phyloP scores from a whole-genome alignment of 805 yeast genomes.

The Candida anglica region DNA sequence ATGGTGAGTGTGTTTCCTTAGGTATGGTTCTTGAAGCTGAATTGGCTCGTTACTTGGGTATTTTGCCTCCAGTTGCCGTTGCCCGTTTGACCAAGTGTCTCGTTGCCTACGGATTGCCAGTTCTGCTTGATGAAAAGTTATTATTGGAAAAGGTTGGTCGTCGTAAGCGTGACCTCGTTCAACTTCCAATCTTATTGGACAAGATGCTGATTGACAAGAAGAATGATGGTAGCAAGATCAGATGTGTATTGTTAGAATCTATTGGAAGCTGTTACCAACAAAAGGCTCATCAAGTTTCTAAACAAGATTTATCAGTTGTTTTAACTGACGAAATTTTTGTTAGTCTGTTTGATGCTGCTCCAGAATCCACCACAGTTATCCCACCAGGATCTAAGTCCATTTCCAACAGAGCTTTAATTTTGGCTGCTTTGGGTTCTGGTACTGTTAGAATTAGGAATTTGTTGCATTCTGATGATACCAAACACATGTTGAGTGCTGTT shows the following conservation, averaged over 20 bases:
- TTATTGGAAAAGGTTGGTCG: slow-evolving; percentile 63
- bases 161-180: slow-evolving; percentile 57
- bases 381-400: slow-evolving; percentile 99
- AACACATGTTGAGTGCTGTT: slow-evolving; percentile 89
- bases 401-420: slow-evolving; percentile 87
- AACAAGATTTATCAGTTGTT: slow-evolving; percentile 75
- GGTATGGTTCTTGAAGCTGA: slow-evolving; percentile 96
- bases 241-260: slow-evolving; percentile 74
- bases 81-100: slow-evolving; percentile 83
- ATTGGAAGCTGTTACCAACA: slow-evolving; percentile 90
- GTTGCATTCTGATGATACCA: slow-evolving; percentile 94
- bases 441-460: slow-evolving; percentile 78
- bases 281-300: slow-evolving; percentile 79
- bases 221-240: slow-evolving; percentile 88
- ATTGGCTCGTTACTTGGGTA: slow-evolving; percentile 85
- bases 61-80: slow-evolving; percentile 88
- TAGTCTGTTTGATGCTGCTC: slow-evolving; percentile 44
- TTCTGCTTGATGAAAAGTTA: slow-evolving; percentile 66
- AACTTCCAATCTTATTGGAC: slow-evolving; percentile 67
- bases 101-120: slow-evolving; percentile 82
- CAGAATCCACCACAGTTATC: slow-evolving; percentile 42
- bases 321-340: slow-evolving; percentile 80
- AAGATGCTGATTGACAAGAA: slow-evolving; percentile 97
- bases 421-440: slow-evolving; percentile 91
- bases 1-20: slow-evolving; percentile 98